Evolutionary conservation across 768 basidiomycete genomes (phyloP).

Genomic region (Mycena galopus): DNA sequence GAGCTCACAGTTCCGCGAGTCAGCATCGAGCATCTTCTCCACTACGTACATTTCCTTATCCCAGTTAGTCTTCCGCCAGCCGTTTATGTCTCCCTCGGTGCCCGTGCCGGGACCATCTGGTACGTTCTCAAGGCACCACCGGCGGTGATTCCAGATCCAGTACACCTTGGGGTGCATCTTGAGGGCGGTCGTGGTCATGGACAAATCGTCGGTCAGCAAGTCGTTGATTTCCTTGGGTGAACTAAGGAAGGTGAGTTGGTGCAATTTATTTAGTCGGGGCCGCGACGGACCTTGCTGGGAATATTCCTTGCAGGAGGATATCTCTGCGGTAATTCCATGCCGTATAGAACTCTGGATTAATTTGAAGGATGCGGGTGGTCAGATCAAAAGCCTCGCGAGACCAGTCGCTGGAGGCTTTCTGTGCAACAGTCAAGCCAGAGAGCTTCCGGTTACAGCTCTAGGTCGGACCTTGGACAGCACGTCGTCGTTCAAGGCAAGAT

Average conservation of each 20-base stretch:
- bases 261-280: not conserved
- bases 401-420: constrained; percentile 83
- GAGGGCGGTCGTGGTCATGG: constrained; percentile 84
- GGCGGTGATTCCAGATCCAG: constrained; percentile 98
- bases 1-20: constrained; percentile 90
- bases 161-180: constrained; percentile 95
- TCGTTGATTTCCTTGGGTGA: constrained; percentile 71
- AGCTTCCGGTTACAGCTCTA: constrained; percentile 21
- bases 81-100: constrained; percentile 58
- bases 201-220: constrained; percentile 78
- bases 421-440: constrained; percentile 27
- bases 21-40: constrained; percentile 92
- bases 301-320: constrained; percentile 80
- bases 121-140: constrained; percentile 93
- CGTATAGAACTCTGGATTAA: constrained; percentile 97
- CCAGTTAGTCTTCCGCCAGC: constrained; percentile 90
- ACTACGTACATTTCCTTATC: constrained; percentile 87
- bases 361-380: constrained; percentile 80
- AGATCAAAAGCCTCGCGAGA: constrained; percentile 80
- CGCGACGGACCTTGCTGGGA: constrained; percentile 68
- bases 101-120: constrained; percentile 75
- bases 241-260: constrained; percentile 50
- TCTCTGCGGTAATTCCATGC: constrained; percentile 94
- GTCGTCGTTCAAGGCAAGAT: constrained; percentile 72
- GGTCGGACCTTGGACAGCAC: constrained; percentile 73